Evolutionary conservation across 75 land plant species (phyloP), one percentile per base, ranked within the genome.

Genomic region (Sequoiadendron giganteum): DNA sequence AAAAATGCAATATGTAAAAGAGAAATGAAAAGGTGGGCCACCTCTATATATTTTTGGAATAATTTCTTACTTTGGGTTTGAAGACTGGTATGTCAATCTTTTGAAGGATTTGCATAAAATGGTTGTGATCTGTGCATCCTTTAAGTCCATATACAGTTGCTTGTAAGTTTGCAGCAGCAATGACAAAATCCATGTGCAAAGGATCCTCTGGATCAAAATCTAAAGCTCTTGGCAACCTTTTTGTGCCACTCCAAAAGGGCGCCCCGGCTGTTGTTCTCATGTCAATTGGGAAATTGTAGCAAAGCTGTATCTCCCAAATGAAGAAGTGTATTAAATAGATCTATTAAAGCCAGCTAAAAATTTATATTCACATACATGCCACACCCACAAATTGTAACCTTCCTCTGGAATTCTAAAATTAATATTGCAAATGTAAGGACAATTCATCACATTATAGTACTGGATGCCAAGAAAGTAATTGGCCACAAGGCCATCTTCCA

Each of bases 221-320:
- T 25, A 93, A 21, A 47, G 93, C 89, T 43, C 87, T 86, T 49
- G 93, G 93, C 39, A 85, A 61, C 43, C 93, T 86, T 83, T 93
- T 93, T n/a, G 93, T 93, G 72, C 93, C 93, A 86, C 93, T 93
- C 93, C 93, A 93, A 84, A 93, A 93, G 16, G 91, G 93, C 14
- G 93, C 89, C 75, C 93, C 93, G 21, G 93, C 93, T 72, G 93
- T 86, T 55, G 93, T 93, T 68, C 58, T 88, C 93, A 93, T 93
- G 75, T 90, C 93, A 30, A 87, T 85, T 21, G 93, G 93, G 48
- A 93, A 93, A 80, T 91, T 93, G 81, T 89, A 89, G 81, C 89
- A 91, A 85, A 91, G 90, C 92, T 91, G 92, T 65, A 42, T 36
- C 39, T 21, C 88, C 18, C 76, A 48, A 87, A 7, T 86, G 19